Conservation (phyloP, 1,139 yeast species). For the Hemisphaericaspora xylofermentans region DNA sequence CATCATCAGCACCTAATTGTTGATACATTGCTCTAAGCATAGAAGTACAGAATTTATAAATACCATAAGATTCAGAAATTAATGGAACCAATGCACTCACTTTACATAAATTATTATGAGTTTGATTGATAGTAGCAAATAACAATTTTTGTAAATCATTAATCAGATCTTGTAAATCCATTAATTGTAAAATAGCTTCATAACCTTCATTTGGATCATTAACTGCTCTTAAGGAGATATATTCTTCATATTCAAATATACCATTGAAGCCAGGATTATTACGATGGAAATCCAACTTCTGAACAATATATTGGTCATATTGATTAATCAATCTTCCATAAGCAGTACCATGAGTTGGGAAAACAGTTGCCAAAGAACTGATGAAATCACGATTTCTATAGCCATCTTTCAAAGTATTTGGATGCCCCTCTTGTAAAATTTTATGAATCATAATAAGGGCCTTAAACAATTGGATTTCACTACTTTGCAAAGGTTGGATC, state of each 20-base stretch:
- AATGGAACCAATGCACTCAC: conserved; percentile 87
- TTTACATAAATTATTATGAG: conserved; percentile 73
- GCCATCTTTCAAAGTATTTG: conserved; percentile 78
- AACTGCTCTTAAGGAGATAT: conserved; percentile 80
- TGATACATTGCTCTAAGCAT: conserved; percentile 89
- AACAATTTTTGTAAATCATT: conserved; percentile 78
- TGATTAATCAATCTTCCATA: conserved; percentile 78
- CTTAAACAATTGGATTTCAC: conserved; percentile 83
- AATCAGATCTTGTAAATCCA: conserved; percentile 82
- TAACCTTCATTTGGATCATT: conserved; percentile 96
- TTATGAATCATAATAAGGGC: conserved; percentile 87
- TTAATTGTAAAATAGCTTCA: conserved; percentile 81
- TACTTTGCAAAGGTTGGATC: conserved; percentile 75
- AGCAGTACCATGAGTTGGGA: conserved; percentile 44
- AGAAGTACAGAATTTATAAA: conserved; percentile 82
- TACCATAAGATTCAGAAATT: conserved; percentile 92
- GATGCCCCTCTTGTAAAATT: conserved; percentile 96
- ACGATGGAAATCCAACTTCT: conserved; percentile 80
- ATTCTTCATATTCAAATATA: conserved; percentile 93
- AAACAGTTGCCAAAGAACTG: conserved; percentile 41
- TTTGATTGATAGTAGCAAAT: conserved; percentile 68
- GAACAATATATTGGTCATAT: conserved; percentile 67
- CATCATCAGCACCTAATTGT: conserved; percentile 76
- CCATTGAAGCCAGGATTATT: conserved; percentile 90
- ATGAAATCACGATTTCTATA: conserved; percentile 60